These are phyloP conservation scores for Mrakia blollopis DNA, from an alignment of 768 basidiomycete genomes.

Conservation along the genomic window DNA sequence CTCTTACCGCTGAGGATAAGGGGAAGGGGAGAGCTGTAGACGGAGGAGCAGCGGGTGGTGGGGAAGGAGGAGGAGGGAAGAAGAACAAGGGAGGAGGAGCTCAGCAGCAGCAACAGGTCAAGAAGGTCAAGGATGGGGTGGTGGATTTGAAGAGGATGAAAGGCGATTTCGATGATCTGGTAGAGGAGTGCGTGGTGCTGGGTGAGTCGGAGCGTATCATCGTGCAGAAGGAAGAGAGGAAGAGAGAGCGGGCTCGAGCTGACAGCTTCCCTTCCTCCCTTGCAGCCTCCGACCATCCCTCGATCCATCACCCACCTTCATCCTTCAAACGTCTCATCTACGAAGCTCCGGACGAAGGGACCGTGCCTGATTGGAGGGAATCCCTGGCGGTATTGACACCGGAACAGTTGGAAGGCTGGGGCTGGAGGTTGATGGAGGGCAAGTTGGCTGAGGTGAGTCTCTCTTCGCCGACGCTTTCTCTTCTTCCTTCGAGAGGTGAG, in stretches of 20 bases:
- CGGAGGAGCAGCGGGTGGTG: too few species aligned
- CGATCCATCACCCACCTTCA: constrained; percentile 13
- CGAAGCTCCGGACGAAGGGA: constrained; percentile 27
- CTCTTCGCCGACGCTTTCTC: background rate
- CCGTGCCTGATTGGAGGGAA: background rate
- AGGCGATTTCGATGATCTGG: constrained; percentile 27
- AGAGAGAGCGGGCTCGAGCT: background rate
- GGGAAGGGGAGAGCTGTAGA: constrained; percentile 2
- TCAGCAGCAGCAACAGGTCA: constrained; percentile 11
- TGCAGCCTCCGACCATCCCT: constrained; percentile 16
- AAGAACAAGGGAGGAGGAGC: too few species aligned
- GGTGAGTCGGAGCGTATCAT: background rate
- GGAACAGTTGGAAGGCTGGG: constrained; percentile 10
- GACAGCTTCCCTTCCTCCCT: too few species aligned
- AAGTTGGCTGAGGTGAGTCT: background rate
- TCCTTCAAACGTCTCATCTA: constrained; percentile 16
- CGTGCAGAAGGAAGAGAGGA: background rate
- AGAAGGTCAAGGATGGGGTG: constrained; percentile 19
- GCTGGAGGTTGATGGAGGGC: constrained; percentile 18
- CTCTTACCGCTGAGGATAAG: constrained; percentile 16
- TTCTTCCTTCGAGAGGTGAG: too few species aligned
- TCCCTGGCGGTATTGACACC: background rate
- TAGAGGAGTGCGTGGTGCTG: constrained; percentile 28
- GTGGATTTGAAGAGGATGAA: constrained; percentile 31
- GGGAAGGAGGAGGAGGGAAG: background rate